Conservation (phyloP, 2,329 filamentous ascomycete genomes). For the Ophiocordyceps camponoti-floridani region DNA sequence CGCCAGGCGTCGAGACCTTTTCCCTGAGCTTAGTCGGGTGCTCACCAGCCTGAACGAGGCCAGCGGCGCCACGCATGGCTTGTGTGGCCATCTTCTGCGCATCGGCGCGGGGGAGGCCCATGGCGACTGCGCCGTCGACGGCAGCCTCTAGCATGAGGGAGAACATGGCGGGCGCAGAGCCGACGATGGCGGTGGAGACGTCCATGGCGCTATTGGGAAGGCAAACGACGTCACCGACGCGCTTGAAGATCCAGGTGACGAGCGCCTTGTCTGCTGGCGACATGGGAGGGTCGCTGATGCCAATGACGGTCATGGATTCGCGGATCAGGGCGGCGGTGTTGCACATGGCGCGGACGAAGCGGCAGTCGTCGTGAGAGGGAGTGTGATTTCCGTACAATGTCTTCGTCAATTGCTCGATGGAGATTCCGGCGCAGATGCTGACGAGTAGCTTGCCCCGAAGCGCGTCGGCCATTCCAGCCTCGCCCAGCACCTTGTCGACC, state of each 20-base stretch:
- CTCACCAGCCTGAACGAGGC: conserved; percentile 50
- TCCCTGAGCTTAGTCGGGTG: conserved; percentile 60
- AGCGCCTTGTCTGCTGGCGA: conserved; percentile 33
- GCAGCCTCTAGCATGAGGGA: conserved; percentile 58
- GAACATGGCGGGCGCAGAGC: conserved; percentile 60
- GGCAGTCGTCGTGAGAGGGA: conserved; percentile 26
- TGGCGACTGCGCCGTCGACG: conserved; percentile 61
- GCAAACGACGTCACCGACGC: conserved; percentile 52
- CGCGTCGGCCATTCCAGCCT: conserved; percentile 51
- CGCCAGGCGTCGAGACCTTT: conserved; percentile 61
- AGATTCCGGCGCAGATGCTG: conserved; percentile 64
- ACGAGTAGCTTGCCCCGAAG: conserved; percentile 67
- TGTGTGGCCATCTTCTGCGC: conserved; percentile 65
- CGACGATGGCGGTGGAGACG: conserved; percentile 54
- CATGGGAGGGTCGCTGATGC: conserved; percentile 40
- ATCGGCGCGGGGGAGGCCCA: conserved; percentile 56
- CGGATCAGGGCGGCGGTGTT: conserved; percentile 67
- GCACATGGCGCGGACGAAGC: conserved; percentile 64
- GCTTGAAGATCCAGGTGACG: conserved; percentile 60
- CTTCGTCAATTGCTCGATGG: conserved; percentile 47
- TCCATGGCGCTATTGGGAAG: conserved; percentile 54
- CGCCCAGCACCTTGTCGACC: conserved; percentile 48
- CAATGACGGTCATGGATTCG: conserved; percentile 71
- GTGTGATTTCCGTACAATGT: conserved; percentile 35
- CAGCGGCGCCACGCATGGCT: conserved; percentile 57